Conservation (phyloP, 345 rosid species). For the Salix viminalis region DNA sequence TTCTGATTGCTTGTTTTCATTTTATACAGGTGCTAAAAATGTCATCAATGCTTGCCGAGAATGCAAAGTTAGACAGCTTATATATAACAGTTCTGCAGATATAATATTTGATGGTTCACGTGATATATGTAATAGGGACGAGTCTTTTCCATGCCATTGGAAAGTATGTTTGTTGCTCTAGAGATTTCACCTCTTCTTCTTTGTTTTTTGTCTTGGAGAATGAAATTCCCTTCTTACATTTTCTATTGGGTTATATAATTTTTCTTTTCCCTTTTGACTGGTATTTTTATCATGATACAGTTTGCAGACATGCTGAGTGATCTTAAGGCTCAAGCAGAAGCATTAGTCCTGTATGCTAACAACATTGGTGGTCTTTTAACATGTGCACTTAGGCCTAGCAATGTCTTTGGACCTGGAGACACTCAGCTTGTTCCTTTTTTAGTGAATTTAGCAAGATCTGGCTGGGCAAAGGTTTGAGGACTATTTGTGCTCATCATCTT, state of each 20-base stretch:
- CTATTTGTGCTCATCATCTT: conserved; percentile 3
- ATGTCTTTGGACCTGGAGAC: conserved; percentile 87
- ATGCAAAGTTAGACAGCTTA: conserved; percentile 68
- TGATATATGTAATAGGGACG: conserved; percentile 60
- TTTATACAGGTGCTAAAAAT: conserved; percentile 63
- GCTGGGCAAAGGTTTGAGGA: conserved; percentile 72
- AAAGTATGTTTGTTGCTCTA: conserved; percentile 39
- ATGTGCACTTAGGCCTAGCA: conserved; percentile 87
- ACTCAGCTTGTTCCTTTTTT: conserved; percentile 51
- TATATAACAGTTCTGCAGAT: conserved; percentile 83
- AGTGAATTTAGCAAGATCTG: conserved; percentile 61
- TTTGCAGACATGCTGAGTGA: conserved; percentile 61
- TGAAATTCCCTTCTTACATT: background rate
- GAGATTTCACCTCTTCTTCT: background rate
- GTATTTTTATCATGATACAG: conserved; percentile 36
- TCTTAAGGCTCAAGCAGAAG: conserved; percentile 94
- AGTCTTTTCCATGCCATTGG: conserved; percentile 55
- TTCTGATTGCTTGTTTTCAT: background rate
- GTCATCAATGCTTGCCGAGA: conserved; percentile 72
- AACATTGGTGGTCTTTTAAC: conserved; percentile 76
- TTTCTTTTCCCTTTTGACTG: conserved; percentile 13
- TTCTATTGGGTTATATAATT: conserved; percentile 8
- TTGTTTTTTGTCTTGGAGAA: background rate
- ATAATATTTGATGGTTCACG: conserved; percentile 74
- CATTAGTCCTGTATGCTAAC: conserved; percentile 64